phyloP scores from a whole-genome alignment of 208 protist genomes.

The Trypanosoma lewisi region DNA sequence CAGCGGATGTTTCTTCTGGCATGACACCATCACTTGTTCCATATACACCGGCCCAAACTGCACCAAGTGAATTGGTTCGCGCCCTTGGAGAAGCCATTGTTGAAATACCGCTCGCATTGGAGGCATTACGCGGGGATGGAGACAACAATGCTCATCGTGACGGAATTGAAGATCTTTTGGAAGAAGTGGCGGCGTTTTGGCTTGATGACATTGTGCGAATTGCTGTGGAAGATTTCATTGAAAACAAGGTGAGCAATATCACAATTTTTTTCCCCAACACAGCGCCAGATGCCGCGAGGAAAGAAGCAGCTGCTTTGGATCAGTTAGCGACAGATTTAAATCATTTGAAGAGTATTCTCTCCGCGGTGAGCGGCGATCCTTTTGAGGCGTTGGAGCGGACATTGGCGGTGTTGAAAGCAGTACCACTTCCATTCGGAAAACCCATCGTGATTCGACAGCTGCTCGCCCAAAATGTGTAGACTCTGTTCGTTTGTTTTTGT shows the following conservation, averaged over 20 bases:
- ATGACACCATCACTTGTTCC: neutral
- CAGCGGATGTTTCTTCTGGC: neutral
- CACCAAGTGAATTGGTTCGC: slow-evolving; percentile 53
- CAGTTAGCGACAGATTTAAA: slow-evolving; percentile 68
- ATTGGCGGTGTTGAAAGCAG: slow-evolving; percentile 35
- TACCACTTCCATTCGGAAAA: slow-evolving; percentile 20
- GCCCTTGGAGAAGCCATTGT: slow-evolving; percentile 79
- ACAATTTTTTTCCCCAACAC: slow-evolving; percentile 34
- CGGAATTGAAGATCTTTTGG: slow-evolving; percentile 45
- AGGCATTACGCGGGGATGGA: slow-evolving; percentile 38
- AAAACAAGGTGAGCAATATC: slow-evolving; percentile 46
- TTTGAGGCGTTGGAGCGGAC: slow-evolving; percentile 47
- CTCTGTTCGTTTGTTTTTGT: neutral
- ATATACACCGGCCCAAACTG: slow-evolving; percentile 36
- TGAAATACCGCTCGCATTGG: slow-evolving; percentile 72
- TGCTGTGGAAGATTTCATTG: slow-evolving; percentile 52
- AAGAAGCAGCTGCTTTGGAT: slow-evolving; percentile 41
- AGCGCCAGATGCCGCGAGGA: slow-evolving; percentile 1
- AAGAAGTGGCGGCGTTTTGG: slow-evolving; percentile 59
- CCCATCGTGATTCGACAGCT: slow-evolving; percentile 19
- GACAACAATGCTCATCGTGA: slow-evolving; percentile 18
- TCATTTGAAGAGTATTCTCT: slow-evolving; percentile 72
- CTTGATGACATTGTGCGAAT: slow-evolving; percentile 59
- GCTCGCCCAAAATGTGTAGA: neutral
- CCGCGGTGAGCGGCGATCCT: slow-evolving; percentile 72